Conservation (phyloP, 2,329 filamentous ascomycete species). For the Aspergillus sp. region DNA sequence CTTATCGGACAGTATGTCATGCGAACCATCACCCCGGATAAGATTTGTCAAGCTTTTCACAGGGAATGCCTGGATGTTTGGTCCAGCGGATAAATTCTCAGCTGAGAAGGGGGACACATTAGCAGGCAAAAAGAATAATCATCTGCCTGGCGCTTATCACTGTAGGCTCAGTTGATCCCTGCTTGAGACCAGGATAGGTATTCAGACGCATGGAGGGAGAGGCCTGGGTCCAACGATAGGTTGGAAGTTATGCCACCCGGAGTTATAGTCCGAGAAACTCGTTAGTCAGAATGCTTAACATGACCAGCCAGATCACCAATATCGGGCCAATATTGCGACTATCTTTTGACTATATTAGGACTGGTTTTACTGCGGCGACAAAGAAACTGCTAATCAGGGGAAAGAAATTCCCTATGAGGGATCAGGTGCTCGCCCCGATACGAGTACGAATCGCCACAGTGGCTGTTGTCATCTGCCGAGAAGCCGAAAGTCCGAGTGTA, state of each 20-base stretch:
- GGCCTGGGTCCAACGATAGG: background rate
- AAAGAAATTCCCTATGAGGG: slow-evolving; percentile 1
- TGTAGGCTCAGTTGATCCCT: background rate
- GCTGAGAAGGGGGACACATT: background rate
- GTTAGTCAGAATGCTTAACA: background rate
- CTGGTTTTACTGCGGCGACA: background rate
- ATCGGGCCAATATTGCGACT: too few relatives aligned
- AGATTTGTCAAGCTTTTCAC: slow-evolving; percentile 15
- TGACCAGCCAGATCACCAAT: background rate
- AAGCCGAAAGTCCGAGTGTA: slow-evolving; percentile 6
- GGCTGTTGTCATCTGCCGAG: slow-evolving; percentile 6
- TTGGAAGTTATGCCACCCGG: background rate
- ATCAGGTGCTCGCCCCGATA: slow-evolving; percentile 15
- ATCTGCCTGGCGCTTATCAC: background rate
- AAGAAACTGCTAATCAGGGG: background rate
- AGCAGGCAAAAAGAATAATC: background rate
- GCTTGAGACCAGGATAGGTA: slow-evolving; percentile 4
- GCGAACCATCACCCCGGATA: slow-evolving; percentile 11
- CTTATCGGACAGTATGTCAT: slow-evolving; percentile 8
- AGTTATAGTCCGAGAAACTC: background rate
- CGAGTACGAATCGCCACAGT: slow-evolving; percentile 17
- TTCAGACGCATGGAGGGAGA: background rate
- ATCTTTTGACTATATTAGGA: background rate
- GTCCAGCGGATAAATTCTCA: slow-evolving; percentile 6
- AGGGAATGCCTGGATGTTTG: background rate